These are phyloP conservation scores for Condylostoma magnum DNA, from an alignment of 169 alveolate genomes.

Conservation along the genomic window DNA sequence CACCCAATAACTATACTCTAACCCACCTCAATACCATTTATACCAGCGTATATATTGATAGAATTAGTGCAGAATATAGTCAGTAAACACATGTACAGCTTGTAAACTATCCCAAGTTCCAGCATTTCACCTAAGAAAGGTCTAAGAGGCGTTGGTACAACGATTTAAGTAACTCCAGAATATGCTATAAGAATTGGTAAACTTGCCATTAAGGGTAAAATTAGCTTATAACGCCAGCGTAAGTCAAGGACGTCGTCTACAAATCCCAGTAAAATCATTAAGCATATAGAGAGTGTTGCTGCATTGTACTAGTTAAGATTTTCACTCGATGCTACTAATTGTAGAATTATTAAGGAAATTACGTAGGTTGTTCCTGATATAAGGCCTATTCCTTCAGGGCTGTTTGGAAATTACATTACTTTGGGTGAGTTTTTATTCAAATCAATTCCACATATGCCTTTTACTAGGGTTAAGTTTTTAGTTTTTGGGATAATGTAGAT, in stretches of 20 bases:
- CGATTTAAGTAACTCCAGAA: slow-evolving; percentile 86
- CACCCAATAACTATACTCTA: slow-evolving; percentile 87
- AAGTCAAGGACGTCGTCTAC: slow-evolving; percentile 90
- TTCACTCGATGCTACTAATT: slow-evolving; percentile 48
- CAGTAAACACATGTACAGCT: slow-evolving; percentile 79
- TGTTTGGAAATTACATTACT: slow-evolving; percentile 45
- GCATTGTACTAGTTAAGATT: slow-evolving; percentile 79
- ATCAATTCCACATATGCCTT: slow-evolving; percentile 68
- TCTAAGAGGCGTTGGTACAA: slow-evolving; percentile 70
- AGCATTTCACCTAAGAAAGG: slow-evolving; percentile 57
- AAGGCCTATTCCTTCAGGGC: slow-evolving; percentile 90
- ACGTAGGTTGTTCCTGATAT: slow-evolving; percentile 84
- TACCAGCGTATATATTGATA: slow-evolving; percentile 94
- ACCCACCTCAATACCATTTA: slow-evolving; percentile 94
- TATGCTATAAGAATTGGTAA: slow-evolving; percentile 88
- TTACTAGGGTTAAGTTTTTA: slow-evolving; percentile 49
- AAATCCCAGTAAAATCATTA: slow-evolving; percentile 90
- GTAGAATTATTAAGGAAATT: slow-evolving; percentile 67
- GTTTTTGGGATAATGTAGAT: slow-evolving; percentile 46
- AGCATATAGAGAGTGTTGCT: slow-evolving; percentile 83
- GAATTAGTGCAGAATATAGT: slow-evolving; percentile 91
- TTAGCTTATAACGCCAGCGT: slow-evolving; percentile 90
- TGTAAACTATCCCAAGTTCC: slow-evolving; percentile 84
- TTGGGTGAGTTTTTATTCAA: slow-evolving; percentile 61
- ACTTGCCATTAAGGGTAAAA: slow-evolving; percentile 87